These are phyloP conservation scores for Scedosporium dehoogii DNA, from an alignment of 2,329 filamentous ascomycete genomes.

Conservation along the genomic window DNA sequence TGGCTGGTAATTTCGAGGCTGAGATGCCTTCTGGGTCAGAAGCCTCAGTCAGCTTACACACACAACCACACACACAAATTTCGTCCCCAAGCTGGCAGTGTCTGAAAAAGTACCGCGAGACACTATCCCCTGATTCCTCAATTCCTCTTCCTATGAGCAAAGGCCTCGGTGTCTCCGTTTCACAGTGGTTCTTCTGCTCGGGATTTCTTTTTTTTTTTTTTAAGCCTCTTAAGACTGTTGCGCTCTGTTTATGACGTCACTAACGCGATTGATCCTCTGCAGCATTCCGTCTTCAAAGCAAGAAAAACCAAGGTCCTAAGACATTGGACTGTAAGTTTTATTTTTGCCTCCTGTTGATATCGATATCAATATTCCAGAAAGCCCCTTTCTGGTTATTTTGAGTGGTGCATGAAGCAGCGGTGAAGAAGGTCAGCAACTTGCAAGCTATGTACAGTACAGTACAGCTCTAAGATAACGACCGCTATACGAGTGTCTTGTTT, in stretches of 20 bases:
- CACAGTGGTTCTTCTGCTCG: neutral
- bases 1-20: neutral
- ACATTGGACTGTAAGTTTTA: neutral
- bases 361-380: neutral
- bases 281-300: neutral
- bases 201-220: neutral
- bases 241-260: neutral
- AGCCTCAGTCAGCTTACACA: neutral
- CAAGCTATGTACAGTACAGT: neutral
- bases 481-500: neutral
- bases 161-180: neutral
- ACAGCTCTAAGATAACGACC: neutral
- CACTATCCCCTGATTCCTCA: neutral
- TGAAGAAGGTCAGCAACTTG: neutral
- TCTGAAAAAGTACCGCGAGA: neutral
- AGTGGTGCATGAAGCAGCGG: neutral
- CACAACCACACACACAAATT: too few species aligned
- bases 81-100: neutral
- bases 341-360: neutral
- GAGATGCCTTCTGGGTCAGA: neutral
- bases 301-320: neutral
- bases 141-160: neutral
- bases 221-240: neutral
- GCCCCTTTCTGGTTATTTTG: neutral
- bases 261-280: neutral